Percentiles rank a stretch among this genome's conserved stretches.
These are phyloP conservation scores for Teratosphaeria viscida DNA, from an alignment of 2,329 filamentous ascomycete species.

Conservation along the genomic window DNA sequence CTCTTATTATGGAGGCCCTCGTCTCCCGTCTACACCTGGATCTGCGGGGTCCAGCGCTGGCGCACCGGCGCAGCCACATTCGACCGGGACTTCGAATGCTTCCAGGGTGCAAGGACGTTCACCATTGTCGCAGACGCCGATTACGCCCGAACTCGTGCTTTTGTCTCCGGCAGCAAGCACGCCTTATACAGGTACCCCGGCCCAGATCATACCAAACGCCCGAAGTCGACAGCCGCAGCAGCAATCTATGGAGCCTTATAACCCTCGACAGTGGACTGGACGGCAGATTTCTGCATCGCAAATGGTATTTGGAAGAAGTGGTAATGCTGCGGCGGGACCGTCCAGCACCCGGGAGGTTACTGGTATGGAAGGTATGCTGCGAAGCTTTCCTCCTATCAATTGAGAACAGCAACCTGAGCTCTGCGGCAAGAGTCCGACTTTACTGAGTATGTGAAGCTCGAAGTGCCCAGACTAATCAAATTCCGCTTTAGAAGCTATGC, in stretches of 20 bases:
- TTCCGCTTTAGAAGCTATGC: constrained; percentile 32
- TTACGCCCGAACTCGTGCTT: constrained; percentile 24
- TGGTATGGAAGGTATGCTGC: constrained; percentile 38
- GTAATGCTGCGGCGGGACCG: constrained; percentile 10
- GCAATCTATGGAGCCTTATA: constrained; percentile 32
- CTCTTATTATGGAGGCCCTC: constrained; percentile 14
- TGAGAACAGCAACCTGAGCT: background rate
- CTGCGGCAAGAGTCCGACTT: constrained; percentile 1
- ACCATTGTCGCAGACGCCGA: constrained; percentile 30
- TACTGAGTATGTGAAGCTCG: constrained; percentile 2
- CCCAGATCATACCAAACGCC: constrained; percentile 12
- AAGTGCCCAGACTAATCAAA: constrained; percentile 1
- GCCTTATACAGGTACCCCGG: constrained; percentile 20
- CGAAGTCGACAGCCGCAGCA: background rate
- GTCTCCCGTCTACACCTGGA: constrained; percentile 16
- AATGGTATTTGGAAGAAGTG: constrained; percentile 23
- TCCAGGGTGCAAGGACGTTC: constrained; percentile 23
- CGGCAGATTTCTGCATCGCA: constrained; percentile 28
- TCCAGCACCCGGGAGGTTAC: constrained; percentile 30
- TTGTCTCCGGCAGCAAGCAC: constrained; percentile 10
- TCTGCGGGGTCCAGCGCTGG: constrained; percentile 7
- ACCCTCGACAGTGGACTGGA: constrained; percentile 40
- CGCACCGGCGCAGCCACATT: constrained; percentile 28
- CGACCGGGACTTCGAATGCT: constrained; percentile 31
- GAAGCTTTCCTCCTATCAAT: background rate